phyloP scores from a whole-genome alignment of 2,329 filamentous ascomycete species.

The Cryphonectria naterciae region DNA sequence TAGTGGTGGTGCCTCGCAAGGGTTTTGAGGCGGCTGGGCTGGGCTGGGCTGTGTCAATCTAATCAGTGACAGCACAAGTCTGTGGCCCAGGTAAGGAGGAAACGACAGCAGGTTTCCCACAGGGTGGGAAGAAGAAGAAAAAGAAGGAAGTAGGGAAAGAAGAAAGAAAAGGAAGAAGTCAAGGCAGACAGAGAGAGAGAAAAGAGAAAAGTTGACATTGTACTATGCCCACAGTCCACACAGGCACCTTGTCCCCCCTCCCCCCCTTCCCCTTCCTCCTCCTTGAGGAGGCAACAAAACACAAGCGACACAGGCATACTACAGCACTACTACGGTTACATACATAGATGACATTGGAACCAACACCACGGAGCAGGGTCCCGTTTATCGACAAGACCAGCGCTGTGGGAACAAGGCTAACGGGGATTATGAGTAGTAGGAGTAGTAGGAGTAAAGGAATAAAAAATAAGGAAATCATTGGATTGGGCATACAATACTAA shows the following conservation, averaged over 20 bases:
- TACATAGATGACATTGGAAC: background rate
- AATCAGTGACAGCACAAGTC: background rate
- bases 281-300: background rate
- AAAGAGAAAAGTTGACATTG: background rate
- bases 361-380: background rate
- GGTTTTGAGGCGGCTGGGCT: background rate
- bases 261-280: background rate
- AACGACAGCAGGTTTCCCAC: background rate
- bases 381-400: background rate
- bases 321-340: conserved; percentile 1
- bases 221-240: background rate
- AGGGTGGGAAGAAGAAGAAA: too few species aligned
- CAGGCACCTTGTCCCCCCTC: too few species aligned
- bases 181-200: background rate
- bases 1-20: background rate
- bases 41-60: background rate
- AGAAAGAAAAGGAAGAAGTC: background rate
- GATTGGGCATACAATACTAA: background rate
- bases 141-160: too few species aligned
- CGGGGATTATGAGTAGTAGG: background rate
- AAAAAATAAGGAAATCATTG: background rate
- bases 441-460: background rate
- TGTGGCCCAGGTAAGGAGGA: background rate
- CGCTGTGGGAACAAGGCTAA: background rate
- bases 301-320: background rate